Base-by-base conservation (phyloP, 352 stramenopile species). In the Globisporangium paroecandrum region DNA sequence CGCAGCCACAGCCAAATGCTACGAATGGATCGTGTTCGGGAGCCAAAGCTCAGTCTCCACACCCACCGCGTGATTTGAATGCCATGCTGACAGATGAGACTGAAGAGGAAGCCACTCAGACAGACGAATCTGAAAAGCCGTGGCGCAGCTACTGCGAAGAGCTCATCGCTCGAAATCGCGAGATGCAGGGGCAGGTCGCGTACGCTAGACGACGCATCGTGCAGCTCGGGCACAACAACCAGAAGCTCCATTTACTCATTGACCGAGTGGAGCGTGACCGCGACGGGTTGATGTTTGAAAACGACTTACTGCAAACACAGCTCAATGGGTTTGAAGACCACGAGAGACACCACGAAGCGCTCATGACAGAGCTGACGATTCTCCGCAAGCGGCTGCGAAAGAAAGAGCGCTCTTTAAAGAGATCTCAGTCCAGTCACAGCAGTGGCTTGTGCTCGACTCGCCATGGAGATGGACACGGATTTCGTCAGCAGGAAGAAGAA, bases 231-330 rank as follows among this genome's bases (percentile, higher is more conserved):
- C 85, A 90, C 73, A 89, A 90, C 67, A 94, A 93, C 60, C 84
- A 93, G 62, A 93, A 95, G 54, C 69, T 95, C 24, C 83, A 95
- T 51, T 71, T 93, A 51, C 75, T 95, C 22, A 78, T 93, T 22
- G 86, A 95, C 57, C 82, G 87, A n/a, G 82, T 95, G 46, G 88
- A 95, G 56, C 86, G 83, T 57, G 88, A 95, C 60, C 88, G 88
- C 13, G 86, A 95, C 46, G 81, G 86, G 3, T 68, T 95, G 29
- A 62, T 94, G 32, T 87, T 91, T 65, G 88, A 95, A 60, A 95
- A 93, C 59, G 85, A 95, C 62, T 64, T 93, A 32, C 71, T 95
- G 18, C 87, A 93, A 62, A 85, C 77, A 8, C 84, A 93, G 72
- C 51, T 94, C 6, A 75, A 91, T 41, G 85, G 79, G 7, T 87